Base-by-base conservation (phyloP, 2,329 filamentous ascomycete species). In the Clonostachys rhizophaga region DNA sequence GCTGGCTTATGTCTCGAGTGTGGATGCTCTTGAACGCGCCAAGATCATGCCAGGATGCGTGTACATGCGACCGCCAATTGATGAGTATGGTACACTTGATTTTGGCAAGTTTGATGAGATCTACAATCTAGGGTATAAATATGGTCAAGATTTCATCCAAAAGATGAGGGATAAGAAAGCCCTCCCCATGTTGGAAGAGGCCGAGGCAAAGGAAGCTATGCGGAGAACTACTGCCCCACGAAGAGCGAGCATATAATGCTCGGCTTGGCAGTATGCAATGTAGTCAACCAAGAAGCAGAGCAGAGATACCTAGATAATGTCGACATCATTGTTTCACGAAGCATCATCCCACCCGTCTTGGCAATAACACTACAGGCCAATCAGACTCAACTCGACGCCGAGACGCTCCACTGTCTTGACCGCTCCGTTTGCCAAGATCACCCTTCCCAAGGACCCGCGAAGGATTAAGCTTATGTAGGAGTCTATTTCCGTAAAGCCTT, bases 61-160 rank as follows among this genome's bases (percentile, higher is more conserved):
- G 45, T 99, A 99, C 66, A 95, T 99, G 89, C 82, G 94, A 1
- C 95, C 95, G 5, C 94, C 94, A 0, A 87, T 99, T 52, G 94
- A 97, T 60, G 78, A 82, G 2, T 99, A 96, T 57, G 94, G 91
- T 5, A 99, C 94, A 2, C 72, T 99, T 33, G 94, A 99, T 49
- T 99, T 99, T 72, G 89, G 84, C 51, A 96, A 95, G 66, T 99
- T 99, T 65, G 92, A 97, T 59, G 95, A 99, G 74, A 92, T 99
- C 46, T 96, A 95, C 60, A 78, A 87, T 55, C 78, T 96, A 11
- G 95, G 94, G 2, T 95, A 96, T 67, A 77, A 80, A 47, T 99
- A 85, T 60, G 94, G 91, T 5, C 86, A 87, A 63, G 82, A 89
- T 46, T 96, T 86, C 62, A 66, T 99, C 54, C 81, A 82, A 46